Percentiles rank a stretch among this genome's conserved stretches.
phyloP scores from a whole-genome alignment of 805 yeast genomes.

The Cyberlindnera euphorbiiphila region DNA sequence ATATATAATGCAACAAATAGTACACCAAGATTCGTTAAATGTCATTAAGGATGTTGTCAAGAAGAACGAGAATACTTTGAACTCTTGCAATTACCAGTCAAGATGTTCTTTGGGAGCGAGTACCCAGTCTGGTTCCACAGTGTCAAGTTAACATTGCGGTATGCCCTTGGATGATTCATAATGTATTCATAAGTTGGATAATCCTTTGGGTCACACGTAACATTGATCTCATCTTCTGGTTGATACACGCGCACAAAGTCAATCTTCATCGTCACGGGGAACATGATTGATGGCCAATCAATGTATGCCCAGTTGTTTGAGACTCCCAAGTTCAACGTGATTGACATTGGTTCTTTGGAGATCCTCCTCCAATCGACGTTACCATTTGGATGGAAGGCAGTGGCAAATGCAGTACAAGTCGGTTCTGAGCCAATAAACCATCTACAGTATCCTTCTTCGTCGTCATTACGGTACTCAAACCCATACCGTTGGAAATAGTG shows the following conservation, averaged over 20 bases:
- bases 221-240: conserved; percentile 35
- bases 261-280: conserved; percentile 40
- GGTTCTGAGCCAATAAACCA: conserved; percentile 45
- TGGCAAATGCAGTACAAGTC: conserved; percentile 40
- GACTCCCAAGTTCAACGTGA: conserved; percentile 45
- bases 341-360: conserved; percentile 48
- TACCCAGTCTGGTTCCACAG: conserved; percentile 44
- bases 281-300: conserved; percentile 42
- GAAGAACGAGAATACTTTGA: no score
- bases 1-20: no score
- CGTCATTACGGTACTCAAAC: conserved; percentile 40
- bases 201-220: conserved; percentile 47
- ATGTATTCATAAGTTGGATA: conserved; percentile 46
- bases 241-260: conserved; percentile 49
- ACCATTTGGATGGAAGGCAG: conserved; percentile 46
- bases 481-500: conserved; percentile 39
- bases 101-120: conserved; percentile 36
- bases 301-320: conserved; percentile 49
- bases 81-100: no score
- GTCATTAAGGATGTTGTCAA: no score
- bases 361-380: conserved; percentile 46
- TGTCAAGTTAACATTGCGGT: conserved; percentile 40
- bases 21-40: no score
- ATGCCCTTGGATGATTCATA: conserved; percentile 37
- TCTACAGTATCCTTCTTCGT: conserved; percentile 33